phyloP scores from a whole-genome alignment of 2,329 filamentous ascomycete genomes.

The Ophiostoma sp. region DNA sequence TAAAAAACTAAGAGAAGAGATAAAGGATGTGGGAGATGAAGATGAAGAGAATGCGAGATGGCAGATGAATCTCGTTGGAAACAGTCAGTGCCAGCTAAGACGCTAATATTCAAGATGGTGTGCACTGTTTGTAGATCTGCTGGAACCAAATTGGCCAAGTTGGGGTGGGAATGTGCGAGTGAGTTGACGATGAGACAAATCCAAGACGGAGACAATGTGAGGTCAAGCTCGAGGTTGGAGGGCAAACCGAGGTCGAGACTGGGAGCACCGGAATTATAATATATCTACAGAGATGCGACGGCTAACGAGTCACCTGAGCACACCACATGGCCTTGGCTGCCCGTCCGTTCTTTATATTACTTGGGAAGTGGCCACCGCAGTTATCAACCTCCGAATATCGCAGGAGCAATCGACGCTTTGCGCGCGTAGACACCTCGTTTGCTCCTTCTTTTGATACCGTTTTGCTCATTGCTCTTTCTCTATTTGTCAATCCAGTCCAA shows the following conservation, averaged over 20 bases:
- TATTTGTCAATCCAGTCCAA: neutral
- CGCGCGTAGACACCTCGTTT: neutral
- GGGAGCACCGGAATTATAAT: neutral
- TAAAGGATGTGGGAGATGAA: neutral
- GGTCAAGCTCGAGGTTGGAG: neutral
- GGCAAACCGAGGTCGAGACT: neutral
- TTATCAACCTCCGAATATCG: conserved; percentile 10
- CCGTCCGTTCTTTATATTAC: neutral
- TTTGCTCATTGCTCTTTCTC: neutral
- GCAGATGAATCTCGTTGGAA: neutral
- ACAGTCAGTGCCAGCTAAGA: neutral
- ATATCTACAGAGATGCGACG: neutral
- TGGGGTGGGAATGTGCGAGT: neutral
- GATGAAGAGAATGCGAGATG: neutral
- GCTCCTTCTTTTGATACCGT: neutral
- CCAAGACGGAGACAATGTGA: neutral
- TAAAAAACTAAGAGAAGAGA: neutral
- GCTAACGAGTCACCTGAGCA: neutral
- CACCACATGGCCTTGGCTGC: neutral
- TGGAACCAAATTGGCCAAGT: neutral
- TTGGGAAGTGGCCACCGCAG: neutral
- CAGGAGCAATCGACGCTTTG: conserved; percentile 7
- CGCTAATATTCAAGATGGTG: neutral
- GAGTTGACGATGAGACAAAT: neutral
- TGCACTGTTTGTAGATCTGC: conserved; percentile 1